Evolutionary conservation across 176 grass and related monocot species (phyloP).

Genomic region (Raddia guianensis): DNA sequence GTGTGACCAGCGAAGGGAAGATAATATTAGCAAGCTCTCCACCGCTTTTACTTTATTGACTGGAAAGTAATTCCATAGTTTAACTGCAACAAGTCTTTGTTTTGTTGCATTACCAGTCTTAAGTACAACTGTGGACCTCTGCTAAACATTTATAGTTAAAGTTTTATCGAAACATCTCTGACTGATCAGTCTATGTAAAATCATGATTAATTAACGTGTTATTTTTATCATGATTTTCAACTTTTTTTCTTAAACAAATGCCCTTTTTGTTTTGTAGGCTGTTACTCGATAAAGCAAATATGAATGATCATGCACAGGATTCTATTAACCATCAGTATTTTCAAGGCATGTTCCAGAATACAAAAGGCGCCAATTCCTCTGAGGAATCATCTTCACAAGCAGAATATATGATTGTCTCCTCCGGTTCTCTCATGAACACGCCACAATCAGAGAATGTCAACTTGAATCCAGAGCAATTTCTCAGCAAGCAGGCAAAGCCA

Average conservation of each 20-base stretch:
- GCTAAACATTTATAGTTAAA: background rate
- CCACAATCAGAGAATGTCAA: background rate
- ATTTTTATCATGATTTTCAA: background rate
- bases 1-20: background rate
- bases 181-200: background rate
- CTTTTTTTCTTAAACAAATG: background rate
- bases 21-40: background rate
- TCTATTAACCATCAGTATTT: background rate
- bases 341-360: background rate
- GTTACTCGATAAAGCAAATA: constrained; percentile 1
- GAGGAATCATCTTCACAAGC: background rate
- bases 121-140: background rate
- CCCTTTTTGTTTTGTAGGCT: background rate
- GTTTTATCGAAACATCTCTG: background rate
- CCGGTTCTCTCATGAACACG: background rate
- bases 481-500: background rate
- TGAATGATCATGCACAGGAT: background rate
- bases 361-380: background rate
- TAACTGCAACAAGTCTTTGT: background rate
- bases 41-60: background rate
- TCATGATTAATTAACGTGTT: background rate
- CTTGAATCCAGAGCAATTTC: background rate
- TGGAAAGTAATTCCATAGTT: background rate
- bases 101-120: background rate
- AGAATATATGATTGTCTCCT: background rate